Percentiles rank a stretch among this genome's conserved stretches.
phyloP scores from a whole-genome alignment of 2,329 filamentous ascomycete genomes.

The Alternaria incomplexa region DNA sequence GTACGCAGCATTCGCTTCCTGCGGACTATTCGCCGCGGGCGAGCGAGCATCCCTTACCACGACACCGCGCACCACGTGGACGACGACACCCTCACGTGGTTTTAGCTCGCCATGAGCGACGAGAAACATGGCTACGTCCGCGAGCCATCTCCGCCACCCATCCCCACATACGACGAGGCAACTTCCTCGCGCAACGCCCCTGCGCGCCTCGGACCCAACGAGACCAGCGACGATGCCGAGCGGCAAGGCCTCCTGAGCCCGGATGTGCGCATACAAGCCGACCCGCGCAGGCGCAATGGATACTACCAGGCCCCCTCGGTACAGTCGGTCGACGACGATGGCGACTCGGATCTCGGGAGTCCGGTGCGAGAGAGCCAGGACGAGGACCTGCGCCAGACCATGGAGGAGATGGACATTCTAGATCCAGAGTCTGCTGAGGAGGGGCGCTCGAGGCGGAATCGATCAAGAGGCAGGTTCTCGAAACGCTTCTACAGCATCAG shows the following conservation, averaged over 20 bases:
- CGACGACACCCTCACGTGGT: slow-evolving; percentile 20
- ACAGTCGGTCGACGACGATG: slow-evolving; percentile 77
- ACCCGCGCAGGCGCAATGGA: slow-evolving; percentile 45
- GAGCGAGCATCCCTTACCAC: slow-evolving; percentile 12
- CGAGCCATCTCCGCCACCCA: slow-evolving; percentile 65
- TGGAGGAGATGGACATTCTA: slow-evolving; percentile 70
- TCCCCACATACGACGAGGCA: slow-evolving; percentile 85
- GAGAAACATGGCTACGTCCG: slow-evolving; percentile 49
- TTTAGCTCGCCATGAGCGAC: slow-evolving; percentile 41
- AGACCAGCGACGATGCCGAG: slow-evolving; percentile 74
- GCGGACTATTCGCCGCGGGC: slow-evolving; percentile 16
- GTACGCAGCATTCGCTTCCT: not conserved
- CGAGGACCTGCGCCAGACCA: slow-evolving; percentile 72
- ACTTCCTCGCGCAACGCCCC: slow-evolving; percentile 61
- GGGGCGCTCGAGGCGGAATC: slow-evolving; percentile 35
- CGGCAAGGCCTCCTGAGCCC: slow-evolving; percentile 75
- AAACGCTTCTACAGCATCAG: slow-evolving; percentile 64
- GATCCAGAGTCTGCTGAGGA: slow-evolving; percentile 45
- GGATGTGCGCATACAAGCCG: slow-evolving; percentile 43
- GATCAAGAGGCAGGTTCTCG: slow-evolving; percentile 53
- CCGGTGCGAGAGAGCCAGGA: slow-evolving; percentile 62
- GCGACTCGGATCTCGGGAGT: slow-evolving; percentile 55
- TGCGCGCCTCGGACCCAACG: slow-evolving; percentile 61
- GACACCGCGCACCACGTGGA: slow-evolving; percentile 1
- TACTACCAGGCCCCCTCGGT: slow-evolving; percentile 81